Evolutionary conservation across 2,329 filamentous ascomycete species (phyloP).

Genomic region (Blastomyces silverae): DNA sequence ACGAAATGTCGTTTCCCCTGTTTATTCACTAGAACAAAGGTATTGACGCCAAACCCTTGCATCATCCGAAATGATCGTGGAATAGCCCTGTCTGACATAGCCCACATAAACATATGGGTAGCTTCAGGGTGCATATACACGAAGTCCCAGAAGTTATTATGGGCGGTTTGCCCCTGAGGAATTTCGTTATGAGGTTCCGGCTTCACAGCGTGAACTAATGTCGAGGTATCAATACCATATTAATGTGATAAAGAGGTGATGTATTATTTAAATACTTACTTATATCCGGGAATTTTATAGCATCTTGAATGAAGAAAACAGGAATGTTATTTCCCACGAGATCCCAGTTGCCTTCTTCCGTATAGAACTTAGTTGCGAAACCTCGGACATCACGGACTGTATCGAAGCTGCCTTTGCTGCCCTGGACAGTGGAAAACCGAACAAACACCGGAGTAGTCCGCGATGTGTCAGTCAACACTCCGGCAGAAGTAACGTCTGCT

Average conservation of each 20-base stretch:
- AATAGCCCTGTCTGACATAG: conserved; percentile 67
- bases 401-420: conserved; percentile 68
- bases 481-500: conserved; percentile 56
- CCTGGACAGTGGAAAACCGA: conserved; percentile 72
- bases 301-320: conserved; percentile 70
- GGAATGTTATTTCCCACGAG: conserved; percentile 68
- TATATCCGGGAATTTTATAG: conserved; percentile 66
- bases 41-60: conserved; percentile 81
- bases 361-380: conserved; percentile 73
- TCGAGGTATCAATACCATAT: conserved; percentile 15
- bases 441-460: conserved; percentile 60
- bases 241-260: not conserved
- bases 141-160: conserved; percentile 76
- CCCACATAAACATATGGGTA: conserved; percentile 74
- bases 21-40: conserved; percentile 61
- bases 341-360: conserved; percentile 70
- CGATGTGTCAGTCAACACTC: conserved; percentile 60
- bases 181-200: conserved; percentile 65
- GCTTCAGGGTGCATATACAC: conserved; percentile 60
- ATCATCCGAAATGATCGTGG: conserved; percentile 75
- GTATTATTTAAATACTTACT: conserved; percentile 30
- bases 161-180: conserved; percentile 62
- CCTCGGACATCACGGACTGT: conserved; percentile 77
- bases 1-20: conserved; percentile 65
- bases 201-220: conserved; percentile 51